A percentile compares a stretch with the other conserved stretches of the same genome.
Conservation (phyloP, 805 yeast genomes). For the Scheffersomyces stipitis region DNA sequence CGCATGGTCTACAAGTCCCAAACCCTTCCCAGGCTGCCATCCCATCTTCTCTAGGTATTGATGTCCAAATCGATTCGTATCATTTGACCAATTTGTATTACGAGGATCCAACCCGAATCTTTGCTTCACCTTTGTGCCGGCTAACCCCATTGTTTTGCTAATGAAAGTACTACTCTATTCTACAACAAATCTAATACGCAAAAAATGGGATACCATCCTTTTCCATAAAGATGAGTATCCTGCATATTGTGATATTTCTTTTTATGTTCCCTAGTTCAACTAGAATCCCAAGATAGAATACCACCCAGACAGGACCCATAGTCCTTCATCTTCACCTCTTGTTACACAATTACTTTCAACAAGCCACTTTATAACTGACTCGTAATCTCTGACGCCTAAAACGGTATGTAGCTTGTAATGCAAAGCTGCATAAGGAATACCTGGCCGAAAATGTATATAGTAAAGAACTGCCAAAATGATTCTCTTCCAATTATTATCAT, state of each 20-base stretch:
- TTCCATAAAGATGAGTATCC: not conserved
- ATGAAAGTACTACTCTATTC: too few species aligned
- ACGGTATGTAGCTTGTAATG: conserved; percentile 27
- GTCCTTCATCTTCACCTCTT: conserved; percentile 36
- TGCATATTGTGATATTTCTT: not conserved
- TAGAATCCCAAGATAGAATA: conserved; percentile 36
- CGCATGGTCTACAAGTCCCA: conserved; percentile 69
- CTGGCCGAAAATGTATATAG: conserved; percentile 38
- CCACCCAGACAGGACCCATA: conserved; percentile 49
- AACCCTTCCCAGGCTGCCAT: conserved; percentile 90
- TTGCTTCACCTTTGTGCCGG: conserved; percentile 77
- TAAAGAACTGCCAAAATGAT: conserved; percentile 47
- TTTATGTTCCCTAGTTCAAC: not conserved
- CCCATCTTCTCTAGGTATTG: conserved; percentile 79
- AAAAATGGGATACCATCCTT: too few species aligned
- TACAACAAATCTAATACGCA: too few species aligned
- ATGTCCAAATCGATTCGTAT: conserved; percentile 82
- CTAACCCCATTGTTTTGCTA: conserved; percentile 80
- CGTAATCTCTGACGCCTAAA: conserved; percentile 28
- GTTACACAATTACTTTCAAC: conserved; percentile 35
- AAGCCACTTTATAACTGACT: conserved; percentile 40
- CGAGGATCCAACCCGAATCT: conserved; percentile 91
- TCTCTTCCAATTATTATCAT: conserved; percentile 58
- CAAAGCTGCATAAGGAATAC: conserved; percentile 23
- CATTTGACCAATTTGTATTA: conserved; percentile 92